Conservation (phyloP, 2,329 filamentous ascomycete genomes). For the Colletotrichum tanaceti region DNA sequence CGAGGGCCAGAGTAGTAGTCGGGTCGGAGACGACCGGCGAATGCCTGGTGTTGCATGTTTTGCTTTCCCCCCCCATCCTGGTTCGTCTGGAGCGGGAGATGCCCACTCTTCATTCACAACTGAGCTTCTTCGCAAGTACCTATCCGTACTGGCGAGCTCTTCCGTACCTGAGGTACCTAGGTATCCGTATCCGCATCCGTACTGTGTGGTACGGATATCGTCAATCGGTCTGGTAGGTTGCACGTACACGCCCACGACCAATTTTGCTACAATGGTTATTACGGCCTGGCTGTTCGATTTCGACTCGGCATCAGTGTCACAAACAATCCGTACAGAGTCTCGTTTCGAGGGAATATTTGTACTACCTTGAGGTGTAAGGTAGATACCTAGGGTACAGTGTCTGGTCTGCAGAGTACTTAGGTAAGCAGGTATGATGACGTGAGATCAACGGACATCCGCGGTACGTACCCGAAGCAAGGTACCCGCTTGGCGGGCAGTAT, state of each 20-base stretch:
- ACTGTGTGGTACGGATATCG: not conserved
- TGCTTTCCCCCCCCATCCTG: not conserved
- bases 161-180: too few relatives aligned
- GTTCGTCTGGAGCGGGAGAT: too few relatives aligned
- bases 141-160: too few relatives aligned
- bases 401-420: not conserved
- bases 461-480: slow-evolving; percentile 10
- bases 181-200: too few relatives aligned
- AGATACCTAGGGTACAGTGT: too few relatives aligned
- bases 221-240: not conserved
- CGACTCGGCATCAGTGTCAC: not conserved
- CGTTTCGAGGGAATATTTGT: not conserved
- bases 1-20: slow-evolving; percentile 40
- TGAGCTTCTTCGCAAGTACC: too few relatives aligned
- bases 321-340: not conserved
- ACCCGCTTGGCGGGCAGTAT: not conserved
- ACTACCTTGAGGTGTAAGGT: too few relatives aligned
- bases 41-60: slow-evolving; percentile 39
- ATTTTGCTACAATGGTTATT: not conserved
- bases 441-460: slow-evolving; percentile 25
- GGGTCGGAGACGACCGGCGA: slow-evolving; percentile 38
- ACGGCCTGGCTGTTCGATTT: not conserved
- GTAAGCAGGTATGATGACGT: not conserved
- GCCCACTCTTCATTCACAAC: too few relatives aligned
- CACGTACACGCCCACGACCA: not conserved